phyloP scores from a whole-genome alignment of 1,139 yeast genomes.

The Hyphopichia fennica region DNA sequence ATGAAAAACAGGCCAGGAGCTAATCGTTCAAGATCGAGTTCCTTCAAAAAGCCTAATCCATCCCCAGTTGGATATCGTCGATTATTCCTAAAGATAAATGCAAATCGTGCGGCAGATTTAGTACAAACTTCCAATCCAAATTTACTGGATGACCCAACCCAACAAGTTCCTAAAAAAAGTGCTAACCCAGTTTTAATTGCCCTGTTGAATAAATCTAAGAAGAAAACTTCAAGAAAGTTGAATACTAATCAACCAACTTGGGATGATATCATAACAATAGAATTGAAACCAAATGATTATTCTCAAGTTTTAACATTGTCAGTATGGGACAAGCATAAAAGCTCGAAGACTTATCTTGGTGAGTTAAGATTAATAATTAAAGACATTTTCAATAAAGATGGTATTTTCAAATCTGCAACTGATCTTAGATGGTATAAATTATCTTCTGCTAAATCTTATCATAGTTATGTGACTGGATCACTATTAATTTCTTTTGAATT shows the following conservation, averaged over 20 bases:
- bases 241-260: slow-evolving; percentile 46
- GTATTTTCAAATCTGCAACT: slow-evolving; percentile 18
- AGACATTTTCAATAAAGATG: slow-evolving; percentile 36
- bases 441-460: slow-evolving; percentile 45
- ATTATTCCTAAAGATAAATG: slow-evolving; percentile 32
- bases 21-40: background rate
- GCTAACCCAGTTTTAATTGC: slow-evolving; percentile 40
- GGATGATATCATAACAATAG: slow-evolving; percentile 39
- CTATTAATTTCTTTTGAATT: slow-evolving; percentile 52
- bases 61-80: slow-evolving; percentile 6
- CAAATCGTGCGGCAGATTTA: slow-evolving; percentile 42
- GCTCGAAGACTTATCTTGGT: slow-evolving; percentile 55
- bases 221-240: slow-evolving; percentile 34
- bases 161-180: slow-evolving; percentile 10
- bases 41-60: background rate
- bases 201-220: slow-evolving; percentile 29
- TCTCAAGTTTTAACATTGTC: slow-evolving; percentile 33
- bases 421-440: slow-evolving; percentile 53
- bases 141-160: slow-evolving; percentile 1
- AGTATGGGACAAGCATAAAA: slow-evolving; percentile 48
- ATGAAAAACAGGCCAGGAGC: background rate
- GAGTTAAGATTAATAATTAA: slow-evolving; percentile 50
- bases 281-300: slow-evolving; percentile 28
- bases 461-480: slow-evolving; percentile 59
- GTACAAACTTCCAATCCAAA: slow-evolving; percentile 11